Evolutionary conservation across 768 basidiomycete genomes (phyloP).

Genomic region (Naganishia kalamii): DNA sequence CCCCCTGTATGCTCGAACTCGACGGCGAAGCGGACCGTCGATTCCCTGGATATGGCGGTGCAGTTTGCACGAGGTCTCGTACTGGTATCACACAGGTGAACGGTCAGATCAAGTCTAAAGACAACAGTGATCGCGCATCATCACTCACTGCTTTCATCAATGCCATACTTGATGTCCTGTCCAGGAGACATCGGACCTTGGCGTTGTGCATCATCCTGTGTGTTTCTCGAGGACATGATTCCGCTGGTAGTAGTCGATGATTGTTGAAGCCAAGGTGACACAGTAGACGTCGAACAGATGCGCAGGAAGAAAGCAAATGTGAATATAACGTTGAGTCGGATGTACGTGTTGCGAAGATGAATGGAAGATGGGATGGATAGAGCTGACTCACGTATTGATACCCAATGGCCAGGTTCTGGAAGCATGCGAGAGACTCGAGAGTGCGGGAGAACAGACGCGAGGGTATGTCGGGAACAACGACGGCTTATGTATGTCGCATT

Average conservation of each 20-base stretch:
- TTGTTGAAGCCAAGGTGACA: not conserved
- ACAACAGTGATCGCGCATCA: not conserved
- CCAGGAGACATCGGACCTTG: not conserved
- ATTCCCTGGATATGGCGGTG: not conserved
- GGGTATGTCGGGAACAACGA: not conserved
- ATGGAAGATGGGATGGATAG: not conserved
- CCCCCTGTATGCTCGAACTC: not conserved
- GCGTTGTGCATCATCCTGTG: not conserved
- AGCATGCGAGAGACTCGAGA: conserved; percentile 10
- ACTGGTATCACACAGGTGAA: not conserved
- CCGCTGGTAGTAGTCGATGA: not conserved
- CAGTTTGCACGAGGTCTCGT: not conserved
- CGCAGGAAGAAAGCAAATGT: not conserved
- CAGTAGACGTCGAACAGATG: not conserved
- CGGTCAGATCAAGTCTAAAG: not conserved
- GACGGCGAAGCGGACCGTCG: not conserved
- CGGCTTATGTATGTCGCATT: not conserved
- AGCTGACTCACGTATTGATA: conserved; percentile 1
- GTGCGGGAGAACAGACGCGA: not conserved
- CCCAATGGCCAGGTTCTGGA: not conserved
- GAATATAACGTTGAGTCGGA: not conserved
- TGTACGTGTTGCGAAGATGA: not conserved
- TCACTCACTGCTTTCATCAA: conserved; percentile 5
- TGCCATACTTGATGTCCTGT: not conserved
- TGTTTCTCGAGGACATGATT: conserved; percentile 6